A percentile compares a stretch with the other conserved stretches of the same genome.
Conservation (phyloP, 768 basidiomycete species). For the Dacryopinax spathularia region DNA sequence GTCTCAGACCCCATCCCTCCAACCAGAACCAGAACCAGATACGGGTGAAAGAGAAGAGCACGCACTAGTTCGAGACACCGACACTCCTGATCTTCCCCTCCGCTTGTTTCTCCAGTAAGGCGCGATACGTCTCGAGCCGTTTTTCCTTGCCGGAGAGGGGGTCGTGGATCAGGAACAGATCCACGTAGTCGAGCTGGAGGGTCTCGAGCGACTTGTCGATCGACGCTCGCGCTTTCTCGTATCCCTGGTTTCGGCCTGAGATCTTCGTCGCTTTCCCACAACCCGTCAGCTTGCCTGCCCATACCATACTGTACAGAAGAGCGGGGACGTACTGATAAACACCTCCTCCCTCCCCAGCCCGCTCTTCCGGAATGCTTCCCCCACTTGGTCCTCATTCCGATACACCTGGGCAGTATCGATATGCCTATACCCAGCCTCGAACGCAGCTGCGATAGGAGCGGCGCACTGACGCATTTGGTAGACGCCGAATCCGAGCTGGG, state of each 20-base stretch:
- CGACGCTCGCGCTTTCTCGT: conserved; percentile 42
- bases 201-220: conserved; percentile 47
- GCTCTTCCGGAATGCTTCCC: conserved; percentile 25
- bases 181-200: conserved; percentile 48
- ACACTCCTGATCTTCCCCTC: conserved; percentile 54
- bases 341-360: conserved; percentile 43
- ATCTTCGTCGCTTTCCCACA: conserved; percentile 54
- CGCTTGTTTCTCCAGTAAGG: conserved; percentile 40
- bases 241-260: conserved; percentile 42
- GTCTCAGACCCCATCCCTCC: background rate
- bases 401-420: conserved; percentile 63
- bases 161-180: conserved; percentile 68
- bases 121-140: conserved; percentile 59
- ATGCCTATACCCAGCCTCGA: conserved; percentile 58
- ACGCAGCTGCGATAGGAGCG: conserved; percentile 44
- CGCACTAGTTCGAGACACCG: conserved; percentile 79
- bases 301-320: background rate
- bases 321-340: conserved; percentile 62
- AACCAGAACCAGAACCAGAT: no score
- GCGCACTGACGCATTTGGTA: conserved; percentile 50
- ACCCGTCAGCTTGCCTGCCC: no score
- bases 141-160: conserved; percentile 47
- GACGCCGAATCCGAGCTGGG: conserved; percentile 56
- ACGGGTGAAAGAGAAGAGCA: conserved; percentile 3
- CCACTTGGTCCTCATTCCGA: conserved; percentile 23